These are phyloP conservation scores for Alnus glutinosa DNA, from an alignment of 306 rosid genomes.

Conservation along the genomic window DNA sequence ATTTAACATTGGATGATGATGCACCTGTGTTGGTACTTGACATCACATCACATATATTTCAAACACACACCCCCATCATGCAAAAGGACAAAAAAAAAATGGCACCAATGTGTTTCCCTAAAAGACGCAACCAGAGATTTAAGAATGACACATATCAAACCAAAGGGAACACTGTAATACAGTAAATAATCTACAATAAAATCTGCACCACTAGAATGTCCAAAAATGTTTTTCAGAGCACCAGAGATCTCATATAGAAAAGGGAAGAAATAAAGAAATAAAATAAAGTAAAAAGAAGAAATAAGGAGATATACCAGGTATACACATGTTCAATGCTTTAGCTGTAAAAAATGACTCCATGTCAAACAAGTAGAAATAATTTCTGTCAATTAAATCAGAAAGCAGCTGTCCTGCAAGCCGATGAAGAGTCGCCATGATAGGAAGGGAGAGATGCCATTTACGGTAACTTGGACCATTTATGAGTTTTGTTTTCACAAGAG, in stretches of 20 bases:
- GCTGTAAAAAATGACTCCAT: constrained; percentile 99
- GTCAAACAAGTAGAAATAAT: constrained; percentile 96
- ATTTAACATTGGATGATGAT: not conserved
- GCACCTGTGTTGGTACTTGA: not conserved
- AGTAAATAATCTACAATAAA: not conserved
- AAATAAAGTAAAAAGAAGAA: not conserved
- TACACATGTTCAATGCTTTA: constrained; percentile 98
- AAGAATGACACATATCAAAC: not conserved
- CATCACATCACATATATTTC: not conserved
- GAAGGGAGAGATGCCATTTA: constrained; percentile 99
- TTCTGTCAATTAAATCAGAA: constrained; percentile 92
- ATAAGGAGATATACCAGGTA: constrained; percentile 64
- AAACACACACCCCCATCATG: not conserved
- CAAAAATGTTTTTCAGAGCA: not conserved
- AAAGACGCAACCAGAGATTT: not conserved
- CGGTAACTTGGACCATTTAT: constrained; percentile 98
- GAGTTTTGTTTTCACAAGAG: constrained; percentile 95
- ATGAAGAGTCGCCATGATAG: constrained; percentile 98
- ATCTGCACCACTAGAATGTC: not conserved
- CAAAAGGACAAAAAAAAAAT: not conserved
- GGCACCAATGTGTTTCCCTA: not conserved
- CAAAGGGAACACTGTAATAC: not conserved
- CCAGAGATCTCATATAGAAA: not conserved
- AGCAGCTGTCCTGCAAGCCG: constrained; percentile 97
- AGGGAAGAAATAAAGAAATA: not conserved